phyloP scores from a whole-genome alignment of 192 early-diverging fungal species.

The Chytriomyces confervae region DNA sequence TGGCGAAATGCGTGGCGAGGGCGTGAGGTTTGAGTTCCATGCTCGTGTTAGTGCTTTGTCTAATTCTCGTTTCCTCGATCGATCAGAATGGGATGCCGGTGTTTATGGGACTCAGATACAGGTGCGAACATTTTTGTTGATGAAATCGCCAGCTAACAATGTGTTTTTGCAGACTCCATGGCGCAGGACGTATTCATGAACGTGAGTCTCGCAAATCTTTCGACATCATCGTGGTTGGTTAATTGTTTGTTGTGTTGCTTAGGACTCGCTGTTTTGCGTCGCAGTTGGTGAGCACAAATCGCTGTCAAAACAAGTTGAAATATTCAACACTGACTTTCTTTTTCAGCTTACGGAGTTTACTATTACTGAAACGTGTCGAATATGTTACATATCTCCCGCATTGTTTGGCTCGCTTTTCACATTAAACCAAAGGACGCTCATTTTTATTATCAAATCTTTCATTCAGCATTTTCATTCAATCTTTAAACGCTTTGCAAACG shows the following conservation, averaged over 20 bases:
- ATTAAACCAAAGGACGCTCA: background rate
- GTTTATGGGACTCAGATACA: slow-evolving; percentile 69
- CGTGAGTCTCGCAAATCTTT: slow-evolving; percentile 41
- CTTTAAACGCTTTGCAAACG: slow-evolving; percentile 44
- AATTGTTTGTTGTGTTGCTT: background rate
- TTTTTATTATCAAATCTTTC: background rate
- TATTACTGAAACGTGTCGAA: slow-evolving; percentile 44
- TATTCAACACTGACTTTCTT: background rate
- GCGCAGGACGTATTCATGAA: slow-evolving; percentile 66
- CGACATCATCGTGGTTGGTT: background rate
- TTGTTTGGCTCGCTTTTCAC: slow-evolving; percentile 35
- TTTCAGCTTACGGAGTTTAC: slow-evolving; percentile 56
- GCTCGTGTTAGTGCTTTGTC: background rate
- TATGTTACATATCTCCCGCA: slow-evolving; percentile 4
- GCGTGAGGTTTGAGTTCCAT: slow-evolving; percentile 50
- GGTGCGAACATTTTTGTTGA: slow-evolving; percentile 9
- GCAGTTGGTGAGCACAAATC: slow-evolving; percentile 45
- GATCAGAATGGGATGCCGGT: slow-evolving; percentile 62
- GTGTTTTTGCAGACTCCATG: slow-evolving; percentile 50
- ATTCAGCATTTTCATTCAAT: slow-evolving; percentile 20
- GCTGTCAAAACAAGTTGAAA: background rate
- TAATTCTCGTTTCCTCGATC: background rate
- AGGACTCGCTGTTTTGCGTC: slow-evolving; percentile 66
- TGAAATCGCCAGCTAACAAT: background rate
- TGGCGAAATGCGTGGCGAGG: slow-evolving; percentile 67